These are phyloP conservation scores for Rhododendron vialii DNA, from an alignment of 148 eudicot species.

Conservation along the genomic window DNA sequence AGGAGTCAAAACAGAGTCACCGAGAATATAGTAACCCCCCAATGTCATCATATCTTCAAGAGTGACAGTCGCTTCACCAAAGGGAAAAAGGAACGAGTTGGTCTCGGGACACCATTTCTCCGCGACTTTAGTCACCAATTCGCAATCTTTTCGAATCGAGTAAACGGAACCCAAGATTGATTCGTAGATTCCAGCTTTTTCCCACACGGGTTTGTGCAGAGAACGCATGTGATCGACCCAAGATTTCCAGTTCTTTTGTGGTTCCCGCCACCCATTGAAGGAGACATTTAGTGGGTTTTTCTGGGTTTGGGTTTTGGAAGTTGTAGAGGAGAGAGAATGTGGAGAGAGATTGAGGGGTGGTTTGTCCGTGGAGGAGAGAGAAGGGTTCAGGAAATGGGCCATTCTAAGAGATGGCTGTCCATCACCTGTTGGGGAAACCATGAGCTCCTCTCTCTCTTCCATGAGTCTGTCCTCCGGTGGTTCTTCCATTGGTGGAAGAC, in stretches of 20 bases:
- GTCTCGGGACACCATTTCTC: not conserved
- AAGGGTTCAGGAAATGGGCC: not conserved
- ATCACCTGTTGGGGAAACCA: not conserved
- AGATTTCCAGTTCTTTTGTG: not conserved
- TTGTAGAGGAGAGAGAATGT: not conserved
- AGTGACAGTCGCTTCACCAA: not conserved
- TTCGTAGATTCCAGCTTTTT: not conserved
- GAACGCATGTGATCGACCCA: not conserved
- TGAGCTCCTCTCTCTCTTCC: not conserved
- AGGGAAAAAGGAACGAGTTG: not conserved
- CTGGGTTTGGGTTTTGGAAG: not conserved
- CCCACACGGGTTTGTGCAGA: not conserved
- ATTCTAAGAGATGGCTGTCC: not conserved
- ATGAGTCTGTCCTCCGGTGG: not conserved
- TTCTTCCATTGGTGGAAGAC: not conserved
- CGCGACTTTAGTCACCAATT: not conserved
- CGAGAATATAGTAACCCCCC: not conserved
- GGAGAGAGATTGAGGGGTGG: not conserved
- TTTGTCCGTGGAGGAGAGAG: not conserved
- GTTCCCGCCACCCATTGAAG: not conserved
- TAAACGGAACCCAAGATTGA: not conserved
- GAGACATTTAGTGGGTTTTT: not conserved
- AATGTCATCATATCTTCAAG: not conserved
- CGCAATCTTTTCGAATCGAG: not conserved
- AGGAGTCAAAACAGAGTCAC: not conserved